A percentile compares a stretch with the other conserved stretches of the same genome.
Conservation (phyloP, 2,329 filamentous ascomycete species). For the Paecilomyces sp. region DNA sequence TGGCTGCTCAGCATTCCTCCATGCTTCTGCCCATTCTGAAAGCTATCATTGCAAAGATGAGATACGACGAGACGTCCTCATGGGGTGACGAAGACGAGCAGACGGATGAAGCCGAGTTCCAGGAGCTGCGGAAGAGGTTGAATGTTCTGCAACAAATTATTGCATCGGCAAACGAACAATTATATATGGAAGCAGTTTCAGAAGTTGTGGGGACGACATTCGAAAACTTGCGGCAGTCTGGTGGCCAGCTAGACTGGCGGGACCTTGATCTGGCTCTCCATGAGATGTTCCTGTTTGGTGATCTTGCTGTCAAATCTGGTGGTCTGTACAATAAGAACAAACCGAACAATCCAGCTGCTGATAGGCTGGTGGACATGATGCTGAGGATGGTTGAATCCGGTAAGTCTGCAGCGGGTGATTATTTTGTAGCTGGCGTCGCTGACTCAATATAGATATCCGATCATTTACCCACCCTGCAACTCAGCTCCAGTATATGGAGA, state of each 20-base stretch:
- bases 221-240: conserved; percentile 66
- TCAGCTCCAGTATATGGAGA: conserved; percentile 96
- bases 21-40: conserved; percentile 86
- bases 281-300: conserved; percentile 93
- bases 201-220: conserved; percentile 85
- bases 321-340: conserved; percentile 81
- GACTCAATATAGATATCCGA: conserved; percentile 58
- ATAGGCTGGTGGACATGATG: conserved; percentile 87
- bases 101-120: conserved; percentile 95
- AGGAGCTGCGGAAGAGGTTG: conserved; percentile 83
- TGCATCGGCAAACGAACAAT: conserved; percentile 75
- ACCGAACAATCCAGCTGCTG: conserved; percentile 69
- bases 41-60: conserved; percentile 91
- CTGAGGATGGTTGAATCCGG: conserved; percentile 88
- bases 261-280: conserved; percentile 89
- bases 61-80: conserved; percentile 87
- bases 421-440: conserved; percentile 4
- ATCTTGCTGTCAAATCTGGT: conserved; percentile 81
- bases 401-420: conserved; percentile 40
- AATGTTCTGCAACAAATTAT: conserved; percentile 90
- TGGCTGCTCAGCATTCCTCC: conserved; percentile 67
- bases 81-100: conserved; percentile 95
- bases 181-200: conserved; percentile 84
- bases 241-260: conserved; percentile 78
- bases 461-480: conserved; percentile 85